Conservation (phyloP, 345 rosid genomes). For the Eutrema japonicum region DNA sequence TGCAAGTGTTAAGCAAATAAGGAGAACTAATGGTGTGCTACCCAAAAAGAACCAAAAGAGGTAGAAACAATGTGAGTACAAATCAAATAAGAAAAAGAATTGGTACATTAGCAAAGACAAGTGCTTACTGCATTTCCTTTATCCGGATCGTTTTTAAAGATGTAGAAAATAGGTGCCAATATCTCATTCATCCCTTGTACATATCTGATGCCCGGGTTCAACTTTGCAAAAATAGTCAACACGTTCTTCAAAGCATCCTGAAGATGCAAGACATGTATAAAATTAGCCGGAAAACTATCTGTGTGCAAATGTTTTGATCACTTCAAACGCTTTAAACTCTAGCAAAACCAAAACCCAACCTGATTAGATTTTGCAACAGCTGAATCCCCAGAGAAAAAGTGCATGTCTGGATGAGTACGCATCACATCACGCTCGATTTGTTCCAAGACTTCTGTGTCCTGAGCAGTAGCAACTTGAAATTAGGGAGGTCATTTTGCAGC, state of each 20-base stretch:
- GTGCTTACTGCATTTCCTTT: slow-evolving; percentile 72
- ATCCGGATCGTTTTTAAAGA: slow-evolving; percentile 82
- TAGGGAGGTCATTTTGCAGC: slow-evolving; percentile 21
- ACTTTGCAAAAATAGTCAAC: slow-evolving; percentile 82
- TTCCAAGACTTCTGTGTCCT: slow-evolving; percentile 90
- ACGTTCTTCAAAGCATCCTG: slow-evolving; percentile 87
- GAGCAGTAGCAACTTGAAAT: slow-evolving; percentile 36
- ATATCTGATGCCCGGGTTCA: slow-evolving; percentile 97
- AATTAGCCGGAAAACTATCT: background rate
- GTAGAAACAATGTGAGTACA: slow-evolving; percentile 29
- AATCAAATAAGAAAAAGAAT: slow-evolving; percentile 25
- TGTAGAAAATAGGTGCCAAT: slow-evolving; percentile 86
- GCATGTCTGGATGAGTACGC: slow-evolving; percentile 98
- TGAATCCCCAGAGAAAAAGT: slow-evolving; percentile 91
- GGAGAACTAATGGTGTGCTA: background rate
- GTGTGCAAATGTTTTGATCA: slow-evolving; percentile 8
- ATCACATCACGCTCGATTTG: slow-evolving; percentile 95
- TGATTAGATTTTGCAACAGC: slow-evolving; percentile 77
- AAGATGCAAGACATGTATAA: slow-evolving; percentile 33
- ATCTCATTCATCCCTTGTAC: slow-evolving; percentile 99
- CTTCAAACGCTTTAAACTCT: slow-evolving; percentile 12
- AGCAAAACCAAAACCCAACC: slow-evolving; percentile 48
- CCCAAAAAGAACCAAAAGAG: slow-evolving; percentile 19
- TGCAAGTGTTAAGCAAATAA: slow-evolving; percentile 42
- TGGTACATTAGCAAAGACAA: slow-evolving; percentile 21